Conservation (phyloP, 371 early-diverging fungal species). For the Circinella minor region DNA sequence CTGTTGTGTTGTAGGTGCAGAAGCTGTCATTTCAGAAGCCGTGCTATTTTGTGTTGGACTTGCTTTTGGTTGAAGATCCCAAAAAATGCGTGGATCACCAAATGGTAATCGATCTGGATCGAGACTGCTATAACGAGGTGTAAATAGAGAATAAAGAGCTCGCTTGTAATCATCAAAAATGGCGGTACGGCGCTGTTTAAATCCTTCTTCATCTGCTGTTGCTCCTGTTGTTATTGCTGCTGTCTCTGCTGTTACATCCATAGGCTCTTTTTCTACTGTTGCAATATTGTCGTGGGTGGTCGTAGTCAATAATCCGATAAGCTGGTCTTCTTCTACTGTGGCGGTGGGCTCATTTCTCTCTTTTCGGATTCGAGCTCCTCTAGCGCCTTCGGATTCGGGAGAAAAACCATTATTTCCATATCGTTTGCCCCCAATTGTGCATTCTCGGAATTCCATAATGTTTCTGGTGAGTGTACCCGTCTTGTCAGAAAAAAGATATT, state of each 20-base stretch:
- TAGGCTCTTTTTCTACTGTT: background rate
- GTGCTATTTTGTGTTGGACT: background rate
- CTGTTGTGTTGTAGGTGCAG: background rate
- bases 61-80: conserved; percentile 55
- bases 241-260: background rate
- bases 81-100: conserved; percentile 81
- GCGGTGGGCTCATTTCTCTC: conserved; percentile 27
- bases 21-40: conserved; percentile 7
- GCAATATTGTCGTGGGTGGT: background rate
- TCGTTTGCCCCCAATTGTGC: conserved; percentile 78
- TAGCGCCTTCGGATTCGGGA: conserved; percentile 65
- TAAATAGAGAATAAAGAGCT: conserved; percentile 68
- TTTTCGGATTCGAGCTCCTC: conserved; percentile 49
- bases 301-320: conserved; percentile 11
- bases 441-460: conserved; percentile 88
- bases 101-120: conserved; percentile 74
- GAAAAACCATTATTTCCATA: conserved; percentile 81
- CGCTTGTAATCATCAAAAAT: conserved; percentile 62
- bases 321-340: conserved; percentile 10
- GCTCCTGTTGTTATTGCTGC: background rate
- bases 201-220: background rate
- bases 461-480: conserved; percentile 85
- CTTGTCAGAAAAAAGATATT: conserved; percentile 96
- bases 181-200: conserved; percentile 24
- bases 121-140: conserved; percentile 74